These are phyloP conservation scores for Neoboletus brunneissimus DNA, from an alignment of 768 basidiomycete genomes.

Conservation along the genomic window DNA sequence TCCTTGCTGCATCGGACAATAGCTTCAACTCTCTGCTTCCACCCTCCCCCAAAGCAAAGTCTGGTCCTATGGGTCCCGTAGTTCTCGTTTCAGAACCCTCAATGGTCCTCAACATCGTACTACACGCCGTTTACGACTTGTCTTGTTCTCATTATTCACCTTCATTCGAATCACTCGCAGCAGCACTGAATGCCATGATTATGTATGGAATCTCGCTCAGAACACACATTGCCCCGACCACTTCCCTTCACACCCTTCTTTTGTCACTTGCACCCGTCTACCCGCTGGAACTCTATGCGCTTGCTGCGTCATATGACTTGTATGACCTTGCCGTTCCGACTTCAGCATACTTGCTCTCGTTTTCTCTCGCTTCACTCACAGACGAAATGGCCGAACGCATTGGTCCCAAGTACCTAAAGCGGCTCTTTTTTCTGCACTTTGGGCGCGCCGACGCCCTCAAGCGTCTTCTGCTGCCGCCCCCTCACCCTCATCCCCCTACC, in stretches of 20 bases:
- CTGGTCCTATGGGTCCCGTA: constrained; percentile 50
- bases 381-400: constrained; percentile 70
- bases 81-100: constrained; percentile 60
- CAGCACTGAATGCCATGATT: constrained; percentile 54
- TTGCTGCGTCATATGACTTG: constrained; percentile 64
- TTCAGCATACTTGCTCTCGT: constrained; percentile 72
- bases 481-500: constrained; percentile 73
- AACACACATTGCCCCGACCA: constrained; percentile 45
- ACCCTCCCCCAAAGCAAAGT: constrained; percentile 34
- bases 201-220: constrained; percentile 59
- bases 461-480: constrained; percentile 70
- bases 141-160: constrained; percentile 76
- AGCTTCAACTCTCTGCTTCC: constrained; percentile 60
- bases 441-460: constrained; percentile 82
- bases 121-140: constrained; percentile 71
- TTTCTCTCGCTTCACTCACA: constrained; percentile 61
- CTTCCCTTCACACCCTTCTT: constrained; percentile 57
- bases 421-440: constrained; percentile 80
- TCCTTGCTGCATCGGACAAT: constrained; percentile 62
- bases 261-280: constrained; percentile 64
- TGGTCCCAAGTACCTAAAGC: constrained; percentile 74
- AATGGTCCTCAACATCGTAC: constrained; percentile 62
- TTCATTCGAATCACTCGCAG: constrained; percentile 52
- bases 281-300: constrained; percentile 70
- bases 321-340: constrained; percentile 73